Base-by-base conservation (phyloP, 169 alveolate species). In the Plasmodium sp. region DNA sequence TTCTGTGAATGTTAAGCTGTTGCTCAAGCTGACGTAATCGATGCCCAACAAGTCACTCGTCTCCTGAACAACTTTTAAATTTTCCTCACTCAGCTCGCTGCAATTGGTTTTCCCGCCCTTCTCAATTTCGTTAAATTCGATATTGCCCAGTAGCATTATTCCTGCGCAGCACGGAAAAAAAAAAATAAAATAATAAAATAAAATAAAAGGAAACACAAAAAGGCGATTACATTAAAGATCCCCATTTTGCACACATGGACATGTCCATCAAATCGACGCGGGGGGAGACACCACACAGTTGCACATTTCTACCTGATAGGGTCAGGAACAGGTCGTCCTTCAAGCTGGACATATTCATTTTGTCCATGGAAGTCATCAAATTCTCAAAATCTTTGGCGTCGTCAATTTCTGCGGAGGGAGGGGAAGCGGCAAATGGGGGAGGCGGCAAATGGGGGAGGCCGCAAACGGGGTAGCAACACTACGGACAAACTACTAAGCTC, bases 71-170 rank as follows among this genome's bases (percentile, higher is more conserved):
- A 62, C 80, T 81, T 84, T 81, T 94, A 96, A 41, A 83, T 93
- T 51, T 36, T 83, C 67, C 2, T 74, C 93, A 84, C 95, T 48
- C 80, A 81, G 7, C 84, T 73, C 74, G 92, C 90, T 48, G 94
- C 97, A 43, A 95, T 96, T 72, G 83, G 88, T 54, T 96, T 96
- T 34, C 67, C 97, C 85, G 86, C 97, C 97, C 75, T 91, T 72
- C 93, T 93, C 84, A 75, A 90, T 94, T 48, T 94, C 96, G 18
- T 83, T 67, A 84, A 95, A 96, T 82, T 94, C 96, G 2, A 96
- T 93, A 88, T 96, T 96, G 41, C 98, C 98, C 67, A 96, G 80
- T 39, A 97, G 96, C 71, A 97, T 27, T 5, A 97, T 88, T n/a
- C 97, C 98, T 58, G 4, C 22, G 62, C 22, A 51, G 2, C 18